Percentiles rank a stretch among this genome's conserved stretches.
Evolutionary conservation across 352 stramenopile genomes (phyloP).

Genomic region (Pythium chondricola): DNA sequence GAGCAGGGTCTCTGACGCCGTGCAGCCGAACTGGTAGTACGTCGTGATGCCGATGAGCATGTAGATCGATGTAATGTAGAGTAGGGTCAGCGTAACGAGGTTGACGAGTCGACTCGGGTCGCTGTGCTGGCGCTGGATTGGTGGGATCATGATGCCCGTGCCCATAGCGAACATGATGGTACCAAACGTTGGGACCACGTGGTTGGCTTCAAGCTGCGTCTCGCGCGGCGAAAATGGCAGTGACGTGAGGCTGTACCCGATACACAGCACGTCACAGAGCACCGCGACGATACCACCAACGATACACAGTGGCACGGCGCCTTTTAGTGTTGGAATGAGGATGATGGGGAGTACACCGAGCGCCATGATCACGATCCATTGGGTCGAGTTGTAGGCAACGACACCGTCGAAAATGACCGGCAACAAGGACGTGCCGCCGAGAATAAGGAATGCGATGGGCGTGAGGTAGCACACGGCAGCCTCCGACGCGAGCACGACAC

Average conservation of each 20-base stretch:
- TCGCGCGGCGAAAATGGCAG: slow-evolving; percentile 37
- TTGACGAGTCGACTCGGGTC: slow-evolving; percentile 44
- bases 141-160: slow-evolving; percentile 58
- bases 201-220: slow-evolving; percentile 35
- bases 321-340: slow-evolving; percentile 55
- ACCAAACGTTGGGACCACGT: slow-evolving; percentile 47
- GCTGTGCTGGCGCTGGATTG: slow-evolving; percentile 53
- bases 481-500: slow-evolving; percentile 48
- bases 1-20: slow-evolving; percentile 44
- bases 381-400: slow-evolving; percentile 21
- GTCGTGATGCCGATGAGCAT: slow-evolving; percentile 58
- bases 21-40: slow-evolving; percentile 72
- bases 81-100: slow-evolving; percentile 52
- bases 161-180: slow-evolving; percentile 69
- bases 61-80: slow-evolving; percentile 71
- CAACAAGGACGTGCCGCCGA: slow-evolving; percentile 54
- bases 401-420: slow-evolving; percentile 39
- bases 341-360: slow-evolving; percentile 48
- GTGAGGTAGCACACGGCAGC: slow-evolving; percentile 55
- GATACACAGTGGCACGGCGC: slow-evolving; percentile 35
- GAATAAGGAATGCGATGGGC: slow-evolving; percentile 66
- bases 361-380: slow-evolving; percentile 62
- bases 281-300: slow-evolving; percentile 42
- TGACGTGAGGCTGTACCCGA: slow-evolving; percentile 38
- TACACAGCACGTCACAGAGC: slow-evolving; percentile 42